Base-by-base conservation (phyloP, 2,329 filamentous ascomycete species). In the Penicillium brevicompactum region DNA sequence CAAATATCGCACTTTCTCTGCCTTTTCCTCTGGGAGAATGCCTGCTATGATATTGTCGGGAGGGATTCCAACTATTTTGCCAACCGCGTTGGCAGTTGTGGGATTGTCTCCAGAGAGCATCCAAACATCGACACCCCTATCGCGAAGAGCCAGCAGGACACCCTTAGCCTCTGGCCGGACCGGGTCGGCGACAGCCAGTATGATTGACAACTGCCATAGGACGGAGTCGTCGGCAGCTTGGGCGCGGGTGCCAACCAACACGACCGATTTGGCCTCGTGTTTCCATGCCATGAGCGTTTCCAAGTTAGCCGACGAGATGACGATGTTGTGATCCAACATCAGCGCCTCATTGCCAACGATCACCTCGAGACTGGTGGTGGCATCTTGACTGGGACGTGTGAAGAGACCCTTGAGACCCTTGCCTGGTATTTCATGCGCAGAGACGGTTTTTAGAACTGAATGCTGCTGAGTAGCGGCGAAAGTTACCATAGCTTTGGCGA, bases 341-440 rank as follows among this genome's bases (percentile, higher is more conserved):
- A 50, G 48, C 42, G 48, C 48, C 48, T 50, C 48, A 11, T 50
- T 50, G 18, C 48, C 48, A 40, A 50, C 46, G 46, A 52, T 41
- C 22, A 52, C 31, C 49, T 21, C 46, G 42, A 52, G 9, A 21
- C 42, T 46, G 10, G 30, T 6, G 10, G 5, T 31, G 30, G 30
- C 5, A 31, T 10, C 30, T 32, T 52, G 49, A 24, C 32, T 44
- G 24, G 22, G 13, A 30, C 42, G 44, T 11, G 61, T 70, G 65
- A 84, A 82, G 0, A 51, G 71, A 0, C 80, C 83, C 53, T 77
- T 80, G 66, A 86, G 76, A 1, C 83, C 83, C 61, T 82, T 81
- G 0, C 83, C 83, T 5, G 81, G 73, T 2, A 81, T 72, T 64
- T 86, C 83, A 46, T 80, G 75, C 22, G 83, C 70, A 3, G 76